phyloP scores from a whole-genome alignment of 306 rosid genomes.

The Fragaria ananassa region DNA sequence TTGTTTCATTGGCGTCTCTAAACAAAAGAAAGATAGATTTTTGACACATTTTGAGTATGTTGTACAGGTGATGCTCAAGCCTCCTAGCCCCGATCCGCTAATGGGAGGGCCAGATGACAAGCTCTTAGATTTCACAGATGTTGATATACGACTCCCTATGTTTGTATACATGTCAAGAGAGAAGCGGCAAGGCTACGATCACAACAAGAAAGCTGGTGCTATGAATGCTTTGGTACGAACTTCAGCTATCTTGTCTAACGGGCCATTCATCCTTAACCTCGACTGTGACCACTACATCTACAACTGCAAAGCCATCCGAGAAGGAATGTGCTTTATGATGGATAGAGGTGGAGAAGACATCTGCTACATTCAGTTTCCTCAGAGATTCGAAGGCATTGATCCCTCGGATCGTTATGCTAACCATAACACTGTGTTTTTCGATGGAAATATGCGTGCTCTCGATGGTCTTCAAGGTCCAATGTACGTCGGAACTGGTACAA shows the following conservation, averaged over 20 bases:
- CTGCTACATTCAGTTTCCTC: constrained; percentile 93
- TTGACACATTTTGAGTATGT: not conserved
- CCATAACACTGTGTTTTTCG: constrained; percentile 86
- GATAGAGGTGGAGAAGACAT: constrained; percentile 72
- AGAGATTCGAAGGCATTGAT: constrained; percentile 93
- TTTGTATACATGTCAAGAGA: constrained; percentile 85
- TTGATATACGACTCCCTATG: constrained; percentile 74
- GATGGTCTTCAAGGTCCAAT: constrained; percentile 69
- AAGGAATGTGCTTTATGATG: constrained; percentile 96
- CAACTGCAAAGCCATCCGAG: constrained; percentile 85
- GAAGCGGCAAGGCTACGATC: constrained; percentile 85
- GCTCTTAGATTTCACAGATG: constrained; percentile 54
- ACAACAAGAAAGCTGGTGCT: constrained; percentile 96
- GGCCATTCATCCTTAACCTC: constrained; percentile 87
- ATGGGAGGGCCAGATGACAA: constrained; percentile 44
- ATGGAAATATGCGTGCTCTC: constrained; percentile 59
- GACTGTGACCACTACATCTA: constrained; percentile 85
- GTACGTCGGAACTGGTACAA: constrained; percentile 87
- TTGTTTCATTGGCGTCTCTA: not conserved
- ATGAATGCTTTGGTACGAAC: constrained; percentile 82
- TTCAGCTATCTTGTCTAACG: constrained; percentile 83
- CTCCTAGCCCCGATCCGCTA: constrained; percentile 43
- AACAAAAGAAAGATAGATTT: not conserved
- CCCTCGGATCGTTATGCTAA: constrained; percentile 92
- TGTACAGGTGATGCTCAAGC: constrained; percentile 50